phyloP scores from a whole-genome alignment of 1,284 basidiomycete genomes.

The Apiotrichum montevideense region DNA sequence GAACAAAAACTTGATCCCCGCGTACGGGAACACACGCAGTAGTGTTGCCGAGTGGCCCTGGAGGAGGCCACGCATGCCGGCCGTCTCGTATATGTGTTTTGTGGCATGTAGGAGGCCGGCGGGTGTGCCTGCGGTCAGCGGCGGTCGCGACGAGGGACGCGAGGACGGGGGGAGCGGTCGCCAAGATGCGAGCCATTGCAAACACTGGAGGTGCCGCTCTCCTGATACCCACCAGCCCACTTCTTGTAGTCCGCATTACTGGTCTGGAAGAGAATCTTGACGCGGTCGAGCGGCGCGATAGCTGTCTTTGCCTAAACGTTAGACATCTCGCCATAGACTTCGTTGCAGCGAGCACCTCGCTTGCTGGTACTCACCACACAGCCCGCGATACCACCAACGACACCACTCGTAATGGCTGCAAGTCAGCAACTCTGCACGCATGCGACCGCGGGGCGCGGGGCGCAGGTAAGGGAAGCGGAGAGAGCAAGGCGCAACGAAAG shows the following conservation, averaged over 20 bases:
- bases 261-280: slow-evolving; percentile 98
- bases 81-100: slow-evolving; percentile 65
- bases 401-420: slow-evolving; percentile 52
- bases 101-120: slow-evolving; percentile 69
- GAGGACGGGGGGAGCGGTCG: no score
- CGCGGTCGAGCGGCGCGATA: slow-evolving; percentile 92
- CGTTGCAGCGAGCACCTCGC: no score
- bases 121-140: slow-evolving; percentile 30
- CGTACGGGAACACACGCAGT: slow-evolving; percentile 77
- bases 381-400: slow-evolving; percentile 88
- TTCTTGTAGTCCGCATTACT: slow-evolving; percentile 91
- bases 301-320: slow-evolving; percentile 79
- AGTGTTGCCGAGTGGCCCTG: slow-evolving; percentile 93
- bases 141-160: no score
- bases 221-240: slow-evolving; percentile 64
- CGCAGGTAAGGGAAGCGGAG: neutral
- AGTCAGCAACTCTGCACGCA: neutral
- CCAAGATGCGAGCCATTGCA: no score
- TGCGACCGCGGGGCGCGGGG: neutral
- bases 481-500: neutral
- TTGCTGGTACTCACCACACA: slow-evolving; percentile 65
- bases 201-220: no score
- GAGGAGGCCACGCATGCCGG: slow-evolving; percentile 73
- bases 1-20: slow-evolving; percentile 95
- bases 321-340: neutral